These are phyloP conservation scores for Cadophora luteo-olivacea DNA, from an alignment of 2,329 filamentous ascomycete genomes.

Conservation along the genomic window DNA sequence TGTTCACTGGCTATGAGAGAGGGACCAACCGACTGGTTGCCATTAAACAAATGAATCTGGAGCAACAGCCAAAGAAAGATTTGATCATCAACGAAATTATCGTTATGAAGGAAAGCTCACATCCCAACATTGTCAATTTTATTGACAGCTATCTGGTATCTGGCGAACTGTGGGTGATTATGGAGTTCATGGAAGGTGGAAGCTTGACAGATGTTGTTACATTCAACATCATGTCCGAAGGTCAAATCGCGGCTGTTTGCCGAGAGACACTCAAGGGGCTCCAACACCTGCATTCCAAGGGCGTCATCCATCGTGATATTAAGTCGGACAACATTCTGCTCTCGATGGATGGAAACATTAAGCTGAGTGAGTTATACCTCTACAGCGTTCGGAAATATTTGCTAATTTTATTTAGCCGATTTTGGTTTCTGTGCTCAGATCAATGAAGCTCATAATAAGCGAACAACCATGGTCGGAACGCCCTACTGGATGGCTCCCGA, in stretches of 20 bases:
- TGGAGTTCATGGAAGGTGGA: constrained; percentile 99
- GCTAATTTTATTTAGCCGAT: constrained; percentile 70
- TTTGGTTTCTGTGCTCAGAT: constrained; percentile 99
- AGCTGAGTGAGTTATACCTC: constrained; percentile 75
- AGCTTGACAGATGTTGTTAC: constrained; percentile 98
- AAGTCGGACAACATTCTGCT: constrained; percentile 98
- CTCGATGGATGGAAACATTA: constrained; percentile 94
- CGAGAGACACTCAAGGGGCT: constrained; percentile 90
- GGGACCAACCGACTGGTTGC: constrained; percentile 88
- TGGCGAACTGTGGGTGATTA: constrained; percentile 96
- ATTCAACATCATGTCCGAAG: constrained; percentile 99
- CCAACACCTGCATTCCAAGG: constrained; percentile 95
- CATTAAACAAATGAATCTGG: constrained; percentile 99
- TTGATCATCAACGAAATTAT: constrained; percentile 99
- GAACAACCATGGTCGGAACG: constrained; percentile 98
- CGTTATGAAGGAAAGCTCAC: constrained; percentile 98
- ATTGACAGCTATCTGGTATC: constrained; percentile 93
- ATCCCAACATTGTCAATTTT: constrained; percentile 99
- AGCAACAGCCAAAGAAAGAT: constrained; percentile 98
- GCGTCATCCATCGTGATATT: constrained; percentile 97
- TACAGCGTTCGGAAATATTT: not conserved
- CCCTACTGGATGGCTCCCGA: constrained; percentile 99
- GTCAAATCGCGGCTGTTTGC: constrained; percentile 95
- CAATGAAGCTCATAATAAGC: constrained; percentile 95
- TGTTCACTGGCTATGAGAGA: constrained; percentile 88